These are phyloP conservation scores for Colletotrichum abscissum DNA, from an alignment of 2,329 filamentous ascomycete species.

Conservation along the genomic window DNA sequence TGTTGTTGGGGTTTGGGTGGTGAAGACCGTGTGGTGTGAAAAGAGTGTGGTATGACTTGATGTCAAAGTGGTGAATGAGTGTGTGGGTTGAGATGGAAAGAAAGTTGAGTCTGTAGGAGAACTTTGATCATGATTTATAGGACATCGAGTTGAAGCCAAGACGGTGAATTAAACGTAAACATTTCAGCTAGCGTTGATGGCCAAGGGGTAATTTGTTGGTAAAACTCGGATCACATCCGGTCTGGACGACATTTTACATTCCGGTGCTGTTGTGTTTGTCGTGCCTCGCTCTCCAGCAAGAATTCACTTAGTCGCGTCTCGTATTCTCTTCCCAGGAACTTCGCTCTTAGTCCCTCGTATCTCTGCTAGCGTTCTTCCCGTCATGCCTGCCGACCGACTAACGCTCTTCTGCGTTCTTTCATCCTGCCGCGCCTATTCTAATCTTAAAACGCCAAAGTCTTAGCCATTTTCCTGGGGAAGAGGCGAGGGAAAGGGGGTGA, in stretches of 20 bases:
- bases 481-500: neutral
- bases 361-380: neutral
- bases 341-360: neutral
- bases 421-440: neutral
- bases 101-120: neutral
- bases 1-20: neutral
- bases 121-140: neutral
- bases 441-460: neutral
- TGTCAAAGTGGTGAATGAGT: neutral
- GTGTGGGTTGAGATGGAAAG: neutral
- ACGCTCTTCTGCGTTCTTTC: neutral
- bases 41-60: neutral
- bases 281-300: neutral
- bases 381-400: neutral
- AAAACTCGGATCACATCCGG: neutral
- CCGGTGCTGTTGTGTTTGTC: neutral
- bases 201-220: neutral
- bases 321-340: neutral
- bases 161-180: neutral
- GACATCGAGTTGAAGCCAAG: neutral
- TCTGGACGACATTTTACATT: neutral
- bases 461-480: neutral
- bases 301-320: neutral
- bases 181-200: neutral
- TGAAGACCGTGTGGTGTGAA: neutral